Evolutionary conservation across 1,284 basidiomycete species (phyloP).

Genomic region (Melampsora abietis-canadensis): DNA sequence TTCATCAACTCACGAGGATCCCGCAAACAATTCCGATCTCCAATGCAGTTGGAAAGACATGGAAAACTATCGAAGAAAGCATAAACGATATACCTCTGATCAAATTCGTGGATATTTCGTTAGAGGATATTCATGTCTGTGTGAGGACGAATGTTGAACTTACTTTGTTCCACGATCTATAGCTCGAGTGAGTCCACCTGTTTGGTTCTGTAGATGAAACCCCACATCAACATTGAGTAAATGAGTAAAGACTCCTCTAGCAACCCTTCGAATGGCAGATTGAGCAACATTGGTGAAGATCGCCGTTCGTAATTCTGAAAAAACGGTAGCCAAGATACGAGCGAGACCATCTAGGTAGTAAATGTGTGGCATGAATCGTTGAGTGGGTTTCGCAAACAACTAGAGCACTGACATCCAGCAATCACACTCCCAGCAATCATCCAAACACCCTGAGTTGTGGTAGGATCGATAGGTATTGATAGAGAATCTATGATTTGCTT

Average conservation of each 20-base stretch:
- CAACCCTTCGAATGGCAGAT: slow-evolving; percentile 42
- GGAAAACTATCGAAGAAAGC: slow-evolving; percentile 42
- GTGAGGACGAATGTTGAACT: neutral
- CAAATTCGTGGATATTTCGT: neutral
- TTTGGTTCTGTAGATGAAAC: slow-evolving; percentile 40
- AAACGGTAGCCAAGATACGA: slow-evolving; percentile 23
- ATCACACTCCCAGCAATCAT: slow-evolving; percentile 38
- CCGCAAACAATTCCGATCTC: slow-evolving; percentile 43
- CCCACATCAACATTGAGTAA: slow-evolving; percentile 40
- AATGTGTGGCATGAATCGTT: neutral
- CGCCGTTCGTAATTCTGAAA: slow-evolving; percentile 40
- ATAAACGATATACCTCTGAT: slow-evolving; percentile 41
- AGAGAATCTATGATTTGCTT: slow-evolving; percentile 31
- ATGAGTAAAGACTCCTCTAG: slow-evolving; percentile 36
- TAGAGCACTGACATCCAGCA: slow-evolving; percentile 28
- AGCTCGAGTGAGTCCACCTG: slow-evolving; percentile 38
- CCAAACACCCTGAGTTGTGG: slow-evolving; percentile 31
- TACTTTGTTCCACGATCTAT: slow-evolving; percentile 44
- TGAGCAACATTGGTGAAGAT: slow-evolving; percentile 43
- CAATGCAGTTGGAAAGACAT: slow-evolving; percentile 41
- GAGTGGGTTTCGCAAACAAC: too few species aligned
- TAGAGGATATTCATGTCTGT: neutral
- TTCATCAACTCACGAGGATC: slow-evolving; percentile 23
- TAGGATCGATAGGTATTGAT: slow-evolving; percentile 41
- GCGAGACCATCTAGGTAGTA: slow-evolving; percentile 38